These are phyloP conservation scores for Plasmodium cynomolgi DNA, from an alignment of 169 alveolate genomes.

Conservation along the genomic window DNA sequence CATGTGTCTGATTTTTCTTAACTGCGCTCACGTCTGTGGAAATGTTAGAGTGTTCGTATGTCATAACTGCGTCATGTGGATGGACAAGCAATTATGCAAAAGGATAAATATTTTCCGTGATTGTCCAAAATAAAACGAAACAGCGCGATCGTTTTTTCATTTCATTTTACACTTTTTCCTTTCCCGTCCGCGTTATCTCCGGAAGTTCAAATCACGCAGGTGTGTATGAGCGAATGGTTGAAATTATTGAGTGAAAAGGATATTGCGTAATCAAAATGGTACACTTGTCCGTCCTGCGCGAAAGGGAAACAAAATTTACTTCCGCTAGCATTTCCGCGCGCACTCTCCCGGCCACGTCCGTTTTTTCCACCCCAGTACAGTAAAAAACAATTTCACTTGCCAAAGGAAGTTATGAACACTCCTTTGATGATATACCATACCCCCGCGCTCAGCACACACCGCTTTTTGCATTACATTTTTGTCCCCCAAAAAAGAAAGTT, in stretches of 20 bases:
- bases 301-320: background rate
- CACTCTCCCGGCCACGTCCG: background rate
- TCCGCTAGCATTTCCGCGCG: background rate
- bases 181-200: background rate
- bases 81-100: background rate
- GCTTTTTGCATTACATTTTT: background rate
- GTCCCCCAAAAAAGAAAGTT: background rate
- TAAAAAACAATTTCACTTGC: background rate
- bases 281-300: slow-evolving; percentile 8
- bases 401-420: background rate
- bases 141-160: background rate
- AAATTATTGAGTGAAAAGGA: background rate
- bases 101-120: background rate
- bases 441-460: background rate
- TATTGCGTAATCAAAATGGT: background rate
- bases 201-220: background rate
- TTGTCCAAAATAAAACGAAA: background rate
- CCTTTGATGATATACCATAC: background rate
- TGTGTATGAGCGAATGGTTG: background rate
- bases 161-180: background rate
- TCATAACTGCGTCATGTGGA: background rate
- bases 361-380: background rate
- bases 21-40: background rate
- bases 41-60: background rate
- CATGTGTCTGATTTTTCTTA: background rate